Conservation (phyloP, 1,284 basidiomycete species). For the Ustilago cynodontis region DNA sequence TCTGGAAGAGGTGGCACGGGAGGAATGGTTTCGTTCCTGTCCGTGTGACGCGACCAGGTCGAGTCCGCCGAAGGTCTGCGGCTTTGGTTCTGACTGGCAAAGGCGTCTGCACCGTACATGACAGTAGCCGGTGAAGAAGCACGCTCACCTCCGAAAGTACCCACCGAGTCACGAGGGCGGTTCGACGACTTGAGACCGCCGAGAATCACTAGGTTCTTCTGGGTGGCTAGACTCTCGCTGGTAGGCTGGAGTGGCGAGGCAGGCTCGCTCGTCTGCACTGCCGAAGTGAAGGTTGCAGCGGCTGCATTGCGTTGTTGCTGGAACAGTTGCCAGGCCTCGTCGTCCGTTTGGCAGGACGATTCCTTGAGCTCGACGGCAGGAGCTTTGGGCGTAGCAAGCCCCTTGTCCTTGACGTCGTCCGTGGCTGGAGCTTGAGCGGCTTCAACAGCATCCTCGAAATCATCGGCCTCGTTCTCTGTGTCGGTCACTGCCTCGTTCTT, state of each 20-base stretch:
- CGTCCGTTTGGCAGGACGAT: slow-evolving; percentile 56
- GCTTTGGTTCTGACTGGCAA: slow-evolving; percentile 27
- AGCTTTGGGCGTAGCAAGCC: slow-evolving; percentile 18
- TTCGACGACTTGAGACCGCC: slow-evolving; percentile 31
- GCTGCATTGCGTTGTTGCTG: slow-evolving; percentile 28
- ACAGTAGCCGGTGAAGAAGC: slow-evolving; percentile 45
- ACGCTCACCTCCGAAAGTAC: slow-evolving; percentile 52
- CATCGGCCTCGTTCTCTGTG: slow-evolving; percentile 49
- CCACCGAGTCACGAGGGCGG: slow-evolving; percentile 49
- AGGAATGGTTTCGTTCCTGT: slow-evolving; percentile 36
- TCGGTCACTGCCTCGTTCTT: slow-evolving; percentile 40
- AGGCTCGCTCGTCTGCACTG: slow-evolving; percentile 14
- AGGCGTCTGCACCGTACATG: slow-evolving; percentile 52
- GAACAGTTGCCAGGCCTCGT: slow-evolving; percentile 47
- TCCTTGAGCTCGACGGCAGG: slow-evolving; percentile 50
- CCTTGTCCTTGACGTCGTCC: slow-evolving; percentile 12
- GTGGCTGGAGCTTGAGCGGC: slow-evolving; percentile 1
- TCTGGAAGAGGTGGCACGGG: slow-evolving; percentile 52
- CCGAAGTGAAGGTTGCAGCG: slow-evolving; percentile 6
- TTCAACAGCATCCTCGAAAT: slow-evolving; percentile 48
- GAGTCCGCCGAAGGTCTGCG: slow-evolving; percentile 53
- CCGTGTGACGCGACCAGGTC: slow-evolving; percentile 40
- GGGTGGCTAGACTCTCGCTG: slow-evolving; percentile 28
- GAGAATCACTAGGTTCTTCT: slow-evolving; percentile 46
- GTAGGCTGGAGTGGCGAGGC: slow-evolving; percentile 31